These are phyloP conservation scores for Eimeria mitis DNA, from an alignment of 169 alveolate species.

Conservation along the genomic window DNA sequence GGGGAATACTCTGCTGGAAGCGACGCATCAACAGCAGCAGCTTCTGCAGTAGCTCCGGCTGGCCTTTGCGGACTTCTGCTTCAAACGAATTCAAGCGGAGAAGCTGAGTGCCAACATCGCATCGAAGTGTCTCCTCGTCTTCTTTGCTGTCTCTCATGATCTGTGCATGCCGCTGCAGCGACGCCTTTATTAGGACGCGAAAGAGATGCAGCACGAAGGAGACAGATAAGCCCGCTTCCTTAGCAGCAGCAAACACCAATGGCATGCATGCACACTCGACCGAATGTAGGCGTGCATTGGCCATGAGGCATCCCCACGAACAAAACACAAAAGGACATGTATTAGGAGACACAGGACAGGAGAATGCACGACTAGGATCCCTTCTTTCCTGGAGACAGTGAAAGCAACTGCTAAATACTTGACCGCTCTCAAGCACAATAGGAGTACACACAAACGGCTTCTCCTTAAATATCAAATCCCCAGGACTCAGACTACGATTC, in stretches of 20 bases:
- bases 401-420: conserved; percentile 88
- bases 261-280: conserved; percentile 90
- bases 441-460: conserved; percentile 80
- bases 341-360: conserved; percentile 93
- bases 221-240: conserved; percentile 83
- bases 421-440: conserved; percentile 51
- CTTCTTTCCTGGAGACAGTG: conserved; percentile 92
- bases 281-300: conserved; percentile 90
- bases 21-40: conserved; percentile 87
- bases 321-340: conserved; percentile 93
- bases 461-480: conserved; percentile 57
- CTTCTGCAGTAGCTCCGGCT: conserved; percentile 84
- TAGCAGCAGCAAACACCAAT: conserved; percentile 86
- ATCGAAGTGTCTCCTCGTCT: neutral
- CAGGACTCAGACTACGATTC: conserved; percentile 43
- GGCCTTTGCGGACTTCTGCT: conserved; percentile 84
- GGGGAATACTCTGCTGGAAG: conserved; percentile 87
- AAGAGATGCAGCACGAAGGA: conserved; percentile 85
- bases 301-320: conserved; percentile 91
- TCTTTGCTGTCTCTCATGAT: neutral
- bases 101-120: conserved; percentile 83
- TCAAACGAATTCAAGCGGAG: conserved; percentile 85
- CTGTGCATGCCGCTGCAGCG: conserved; percentile 83
- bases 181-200: conserved; percentile 84
- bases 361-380: conserved; percentile 84